Base-by-base conservation (phyloP, 371 early-diverging fungal species). In the Dichotomocladium elegans region DNA sequence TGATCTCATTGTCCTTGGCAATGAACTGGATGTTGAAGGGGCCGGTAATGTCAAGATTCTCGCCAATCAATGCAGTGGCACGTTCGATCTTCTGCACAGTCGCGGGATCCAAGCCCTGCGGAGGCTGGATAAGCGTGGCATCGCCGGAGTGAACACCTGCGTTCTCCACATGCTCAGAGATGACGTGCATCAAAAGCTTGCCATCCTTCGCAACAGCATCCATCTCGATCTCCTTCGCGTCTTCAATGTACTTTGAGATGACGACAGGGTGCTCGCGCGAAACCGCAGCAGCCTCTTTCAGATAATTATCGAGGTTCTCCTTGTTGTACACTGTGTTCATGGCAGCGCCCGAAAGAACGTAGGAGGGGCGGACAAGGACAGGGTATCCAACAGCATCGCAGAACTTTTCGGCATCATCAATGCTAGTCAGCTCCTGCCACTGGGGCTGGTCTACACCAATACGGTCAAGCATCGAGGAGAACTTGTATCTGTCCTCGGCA, bases 91-190 rank as follows among this genome's bases (percentile, higher is more conserved):
- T 81, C 28, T 51, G 48, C 51, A 51, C 41, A 12, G 88, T 89
- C 5, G 64, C 69, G 1, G 69, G 50, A 25, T 72, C 66, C 35
- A 96, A 61, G 22, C 87, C 89, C 24, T 83, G 87, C 6, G 92
- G 83, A 9, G 96, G 96, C 34, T 93, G 77, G 11, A 94, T 83
- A 48, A 95, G 74, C 10, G 94, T 91, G 11, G 96, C 96, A 73
- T 96, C 95, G 40, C 95, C 96, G 53, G 94, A 93, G 63, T 96
- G 95, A 14, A 96, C 96, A 58, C 96, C 96, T 15, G 95, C 95
- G 52, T 94, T 89, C 70, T 96, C 95, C 41, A 96, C 85, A 63
- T 95, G 95, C 77, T 96, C 93, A 46, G 92, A 90, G 10, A 96
- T 86, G 41, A 89, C 95, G 52, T 93, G 91, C 26, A 83, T 77